These are phyloP conservation scores for Ceratobasidium sp. DNA, from an alignment of 1,284 basidiomycete species.

Conservation along the genomic window DNA sequence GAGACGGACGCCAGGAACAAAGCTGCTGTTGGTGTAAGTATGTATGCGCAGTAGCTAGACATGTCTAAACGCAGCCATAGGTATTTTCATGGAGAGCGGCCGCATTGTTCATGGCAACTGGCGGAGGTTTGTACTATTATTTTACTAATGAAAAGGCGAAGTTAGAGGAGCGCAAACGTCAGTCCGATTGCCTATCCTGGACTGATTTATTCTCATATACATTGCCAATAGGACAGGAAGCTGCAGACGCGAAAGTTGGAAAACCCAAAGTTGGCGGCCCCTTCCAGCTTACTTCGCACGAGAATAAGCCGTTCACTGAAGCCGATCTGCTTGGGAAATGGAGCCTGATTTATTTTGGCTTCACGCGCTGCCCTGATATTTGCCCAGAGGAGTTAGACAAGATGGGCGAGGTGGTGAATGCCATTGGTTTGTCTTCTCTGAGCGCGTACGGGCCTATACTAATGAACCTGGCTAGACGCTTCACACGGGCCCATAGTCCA, in stretches of 20 bases:
- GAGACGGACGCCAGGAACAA: constrained; percentile 49
- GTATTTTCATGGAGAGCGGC: constrained; percentile 89
- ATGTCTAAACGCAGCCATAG: constrained; percentile 52
- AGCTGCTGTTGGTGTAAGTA: constrained; percentile 46
- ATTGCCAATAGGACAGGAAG: constrained; percentile 57
- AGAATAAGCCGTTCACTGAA: constrained; percentile 78
- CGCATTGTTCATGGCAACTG: constrained; percentile 81
- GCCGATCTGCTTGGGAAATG: constrained; percentile 83
- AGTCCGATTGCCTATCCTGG: constrained; percentile 52
- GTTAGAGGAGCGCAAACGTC: constrained; percentile 75
- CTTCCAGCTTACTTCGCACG: constrained; percentile 76
- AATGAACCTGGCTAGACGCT: constrained; percentile 60
- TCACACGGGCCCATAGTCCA: constrained; percentile 66
- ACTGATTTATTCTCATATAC: constrained; percentile 68
- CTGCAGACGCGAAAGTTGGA: constrained; percentile 55
- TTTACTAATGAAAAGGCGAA: constrained; percentile 87
- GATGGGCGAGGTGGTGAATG: constrained; percentile 82
- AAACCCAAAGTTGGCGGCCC: constrained; percentile 87
- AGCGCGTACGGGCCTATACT: not conserved
- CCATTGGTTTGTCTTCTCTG: constrained; percentile 62
- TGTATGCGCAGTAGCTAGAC: not conserved
- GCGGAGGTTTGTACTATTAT: constrained; percentile 84
- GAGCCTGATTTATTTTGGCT: constrained; percentile 94
- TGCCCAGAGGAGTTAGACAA: constrained; percentile 99
- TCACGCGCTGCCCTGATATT: constrained; percentile 98